Evolutionary conservation across 805 yeast genomes (phyloP).

Genomic region (Ogataea thermomethanolica): DNA sequence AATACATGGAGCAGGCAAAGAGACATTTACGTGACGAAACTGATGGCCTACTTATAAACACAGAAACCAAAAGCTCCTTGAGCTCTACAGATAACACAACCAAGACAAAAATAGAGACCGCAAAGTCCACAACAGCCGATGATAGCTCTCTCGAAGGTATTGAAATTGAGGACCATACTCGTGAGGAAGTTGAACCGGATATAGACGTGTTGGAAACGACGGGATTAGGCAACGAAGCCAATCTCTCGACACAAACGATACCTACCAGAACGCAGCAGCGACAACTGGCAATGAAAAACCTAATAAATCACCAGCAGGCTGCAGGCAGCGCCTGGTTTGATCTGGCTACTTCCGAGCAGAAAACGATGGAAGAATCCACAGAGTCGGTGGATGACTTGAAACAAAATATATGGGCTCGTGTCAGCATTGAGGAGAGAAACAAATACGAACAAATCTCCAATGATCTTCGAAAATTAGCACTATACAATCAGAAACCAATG

Average conservation of each 20-base stretch:
- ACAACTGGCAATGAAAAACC: slow-evolving; percentile 26
- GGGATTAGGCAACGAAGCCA: background rate
- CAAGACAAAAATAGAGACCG: background rate
- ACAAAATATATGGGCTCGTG: slow-evolving; percentile 22
- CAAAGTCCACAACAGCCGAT: no score
- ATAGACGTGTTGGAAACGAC: slow-evolving; percentile 9
- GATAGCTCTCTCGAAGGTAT: no score
- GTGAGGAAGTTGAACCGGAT: slow-evolving; percentile 10
- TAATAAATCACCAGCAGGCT: slow-evolving; percentile 9
- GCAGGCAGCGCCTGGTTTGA: slow-evolving; percentile 27
- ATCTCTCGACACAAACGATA: background rate
- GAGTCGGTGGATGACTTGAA: slow-evolving; percentile 6
- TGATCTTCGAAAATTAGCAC: slow-evolving; percentile 28
- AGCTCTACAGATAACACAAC: slow-evolving; percentile 15
- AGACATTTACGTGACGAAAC: background rate
- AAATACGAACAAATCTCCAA: slow-evolving; percentile 29
- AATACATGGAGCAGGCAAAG: slow-evolving; percentile 13
- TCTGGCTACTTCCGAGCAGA: slow-evolving; percentile 5
- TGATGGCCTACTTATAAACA: background rate
- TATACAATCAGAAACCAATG: slow-evolving; percentile 29
- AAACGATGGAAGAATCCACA: slow-evolving; percentile 3
- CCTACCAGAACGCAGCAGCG: slow-evolving; percentile 31
- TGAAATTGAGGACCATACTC: slow-evolving; percentile 2
- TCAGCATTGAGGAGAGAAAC: slow-evolving; percentile 27
- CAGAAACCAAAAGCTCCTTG: background rate